These are phyloP conservation scores for Singerocomus rubriflavus DNA, from an alignment of 1,284 basidiomycete species.

Conservation along the genomic window DNA sequence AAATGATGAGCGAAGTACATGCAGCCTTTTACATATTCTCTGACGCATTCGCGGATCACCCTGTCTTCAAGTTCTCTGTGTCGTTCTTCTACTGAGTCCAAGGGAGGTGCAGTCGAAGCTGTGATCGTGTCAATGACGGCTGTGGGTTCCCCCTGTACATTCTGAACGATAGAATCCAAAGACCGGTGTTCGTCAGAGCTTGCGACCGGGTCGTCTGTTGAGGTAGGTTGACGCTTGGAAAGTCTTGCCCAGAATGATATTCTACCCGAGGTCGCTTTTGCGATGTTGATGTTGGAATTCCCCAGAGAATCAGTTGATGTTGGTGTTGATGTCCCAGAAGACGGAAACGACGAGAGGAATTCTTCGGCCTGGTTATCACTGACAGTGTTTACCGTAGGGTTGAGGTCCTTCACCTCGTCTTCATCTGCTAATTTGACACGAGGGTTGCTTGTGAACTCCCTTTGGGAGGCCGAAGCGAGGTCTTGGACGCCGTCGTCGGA, in stretches of 20 bases:
- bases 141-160: conserved; percentile 44
- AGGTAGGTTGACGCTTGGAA: conserved; percentile 40
- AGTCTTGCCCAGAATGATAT: conserved; percentile 71
- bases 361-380: conserved; percentile 13
- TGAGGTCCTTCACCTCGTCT: conserved; percentile 42
- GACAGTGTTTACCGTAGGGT: conserved; percentile 29
- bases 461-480: conserved; percentile 14
- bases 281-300: conserved; percentile 43
- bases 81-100: conserved; percentile 57
- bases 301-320: conserved; percentile 48
- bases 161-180: conserved; percentile 51
- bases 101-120: conserved; percentile 55
- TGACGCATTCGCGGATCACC: conserved; percentile 69
- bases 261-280: conserved; percentile 58
- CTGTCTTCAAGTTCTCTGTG: conserved; percentile 73
- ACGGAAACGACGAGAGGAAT: conserved; percentile 38
- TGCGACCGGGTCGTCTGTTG: conserved; percentile 10
- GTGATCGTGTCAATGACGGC: conserved; percentile 55
- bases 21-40: conserved; percentile 68
- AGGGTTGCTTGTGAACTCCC: conserved; percentile 20
- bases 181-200: conserved; percentile 37
- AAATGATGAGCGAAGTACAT: conserved; percentile 83
- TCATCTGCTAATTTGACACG: conserved; percentile 50
- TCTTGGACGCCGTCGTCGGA: conserved; percentile 30
- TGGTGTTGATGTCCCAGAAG: conserved; percentile 55